phyloP scores from a whole-genome alignment of 2,329 filamentous ascomycete genomes.

The Aciculosporium take region DNA sequence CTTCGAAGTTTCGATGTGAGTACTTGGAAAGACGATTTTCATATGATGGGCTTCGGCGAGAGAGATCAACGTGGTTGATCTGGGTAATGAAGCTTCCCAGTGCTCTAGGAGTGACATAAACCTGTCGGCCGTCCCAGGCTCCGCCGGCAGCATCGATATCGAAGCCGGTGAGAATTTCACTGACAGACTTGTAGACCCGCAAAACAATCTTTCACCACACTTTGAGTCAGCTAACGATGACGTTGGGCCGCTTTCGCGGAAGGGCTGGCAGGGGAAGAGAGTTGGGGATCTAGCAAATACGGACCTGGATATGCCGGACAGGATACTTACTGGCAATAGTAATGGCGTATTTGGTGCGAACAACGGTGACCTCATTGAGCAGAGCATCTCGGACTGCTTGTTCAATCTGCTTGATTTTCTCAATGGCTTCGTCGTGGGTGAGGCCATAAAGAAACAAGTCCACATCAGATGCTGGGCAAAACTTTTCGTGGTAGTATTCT shows the following conservation, averaged over 20 bases:
- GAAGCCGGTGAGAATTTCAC: slow-evolving; percentile 76
- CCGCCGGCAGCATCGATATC: slow-evolving; percentile 76
- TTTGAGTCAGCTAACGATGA: slow-evolving; percentile 1
- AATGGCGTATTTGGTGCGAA: slow-evolving; percentile 76
- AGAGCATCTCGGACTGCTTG: slow-evolving; percentile 59
- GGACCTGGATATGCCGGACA: slow-evolving; percentile 58
- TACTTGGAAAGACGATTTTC: slow-evolving; percentile 81
- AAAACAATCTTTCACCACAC: slow-evolving; percentile 52
- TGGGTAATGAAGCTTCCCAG: slow-evolving; percentile 70
- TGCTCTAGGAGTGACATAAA: slow-evolving; percentile 65
- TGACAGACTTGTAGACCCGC: slow-evolving; percentile 69
- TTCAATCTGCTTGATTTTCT: slow-evolving; percentile 78
- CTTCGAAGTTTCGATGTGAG: slow-evolving; percentile 69
- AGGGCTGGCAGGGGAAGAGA: no score
- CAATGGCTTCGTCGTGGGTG: slow-evolving; percentile 59
- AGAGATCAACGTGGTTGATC: slow-evolving; percentile 66
- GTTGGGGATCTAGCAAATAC: no score
- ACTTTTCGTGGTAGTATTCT: slow-evolving; percentile 67
- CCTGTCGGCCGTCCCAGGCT: slow-evolving; percentile 63
- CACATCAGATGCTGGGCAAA: slow-evolving; percentile 74
- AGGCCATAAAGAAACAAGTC: slow-evolving; percentile 77
- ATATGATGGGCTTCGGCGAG: slow-evolving; percentile 69
- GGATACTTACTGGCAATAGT: slow-evolving; percentile 78
- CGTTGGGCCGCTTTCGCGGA: no score
- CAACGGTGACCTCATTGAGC: slow-evolving; percentile 67